phyloP scores from a whole-genome alignment of 192 early-diverging fungal genomes.

The Umbelopsis ramanniana region DNA sequence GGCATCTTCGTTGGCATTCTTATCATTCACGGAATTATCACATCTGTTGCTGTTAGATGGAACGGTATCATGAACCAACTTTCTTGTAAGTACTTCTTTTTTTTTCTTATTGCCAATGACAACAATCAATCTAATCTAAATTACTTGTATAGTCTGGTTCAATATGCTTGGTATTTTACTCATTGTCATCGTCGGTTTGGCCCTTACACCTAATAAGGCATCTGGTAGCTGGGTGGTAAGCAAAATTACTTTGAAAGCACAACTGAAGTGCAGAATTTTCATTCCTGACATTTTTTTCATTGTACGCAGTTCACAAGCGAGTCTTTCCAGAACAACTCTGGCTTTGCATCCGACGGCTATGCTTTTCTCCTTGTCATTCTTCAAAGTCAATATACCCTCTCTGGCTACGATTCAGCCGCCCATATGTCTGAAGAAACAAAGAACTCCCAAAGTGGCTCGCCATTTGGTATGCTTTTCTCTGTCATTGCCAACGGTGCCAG shows the following conservation, averaged over 20 bases:
- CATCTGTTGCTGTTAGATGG: conserved; percentile 48
- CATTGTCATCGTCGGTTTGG: conserved; percentile 38
- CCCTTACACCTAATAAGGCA: conserved; percentile 41
- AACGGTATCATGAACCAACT: conserved; percentile 54
- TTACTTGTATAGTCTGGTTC: conserved; percentile 22
- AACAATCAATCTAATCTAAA: too few relatives aligned
- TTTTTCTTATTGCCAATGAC: too few relatives aligned
- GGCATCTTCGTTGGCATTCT: conserved; percentile 56
- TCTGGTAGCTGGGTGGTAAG: conserved; percentile 47
- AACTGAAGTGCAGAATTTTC: neutral
- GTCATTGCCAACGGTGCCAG: conserved; percentile 39
- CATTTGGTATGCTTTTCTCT: conserved; percentile 51
- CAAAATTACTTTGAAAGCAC: neutral
- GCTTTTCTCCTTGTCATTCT: conserved; percentile 56
- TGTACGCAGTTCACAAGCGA: conserved; percentile 28
- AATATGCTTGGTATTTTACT: conserved; percentile 43
- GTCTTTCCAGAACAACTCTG: conserved; percentile 45
- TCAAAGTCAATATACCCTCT: conserved; percentile 59
- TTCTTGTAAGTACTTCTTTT: conserved; percentile 41
- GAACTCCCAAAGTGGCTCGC: conserved; percentile 51
- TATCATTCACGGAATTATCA: conserved; percentile 55
- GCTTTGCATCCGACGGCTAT: conserved; percentile 50
- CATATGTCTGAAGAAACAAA: conserved; percentile 54
- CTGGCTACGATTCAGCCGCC: conserved; percentile 53
- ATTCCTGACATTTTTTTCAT: conserved; percentile 29